Evolutionary conservation across 192 early-diverging fungal genomes (phyloP).

Genomic region (Backusella circina): DNA sequence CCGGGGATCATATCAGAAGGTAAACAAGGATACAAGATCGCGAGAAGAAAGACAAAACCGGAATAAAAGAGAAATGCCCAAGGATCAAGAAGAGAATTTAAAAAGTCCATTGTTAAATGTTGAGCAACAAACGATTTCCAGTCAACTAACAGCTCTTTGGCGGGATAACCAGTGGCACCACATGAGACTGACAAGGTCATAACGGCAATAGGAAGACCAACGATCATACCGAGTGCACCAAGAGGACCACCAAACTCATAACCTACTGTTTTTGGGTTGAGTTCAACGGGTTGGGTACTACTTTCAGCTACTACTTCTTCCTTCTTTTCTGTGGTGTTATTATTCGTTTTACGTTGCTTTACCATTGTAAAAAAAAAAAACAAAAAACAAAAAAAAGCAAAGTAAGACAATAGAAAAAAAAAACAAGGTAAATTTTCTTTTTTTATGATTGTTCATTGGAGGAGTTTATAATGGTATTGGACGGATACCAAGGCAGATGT

Average conservation of each 20-base stretch:
- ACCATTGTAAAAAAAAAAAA: not conserved
- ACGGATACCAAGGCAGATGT: not conserved
- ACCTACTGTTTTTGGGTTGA: slow-evolving; percentile 63
- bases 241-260: slow-evolving; percentile 80
- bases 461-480: not conserved
- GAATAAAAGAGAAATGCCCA: slow-evolving; percentile 52
- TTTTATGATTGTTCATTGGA: not conserved
- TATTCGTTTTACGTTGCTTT: not conserved
- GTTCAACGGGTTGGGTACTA: slow-evolving; percentile 4
- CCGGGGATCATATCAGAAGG: slow-evolving; percentile 68
- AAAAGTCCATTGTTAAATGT: not conserved
- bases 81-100: slow-evolving; percentile 23
- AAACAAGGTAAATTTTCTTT: not conserved
- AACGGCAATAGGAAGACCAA: slow-evolving; percentile 35
- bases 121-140: not conserved
- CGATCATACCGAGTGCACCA: slow-evolving; percentile 54
- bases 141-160: slow-evolving; percentile 13
- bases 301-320: not conserved
- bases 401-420: not conserved
- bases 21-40: slow-evolving; percentile 58
- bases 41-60: slow-evolving; percentile 70
- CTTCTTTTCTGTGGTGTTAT: not conserved
- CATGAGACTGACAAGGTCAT: slow-evolving; percentile 41
- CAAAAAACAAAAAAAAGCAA: not conserved
- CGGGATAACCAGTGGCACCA: slow-evolving; percentile 51